Base-by-base conservation (phyloP, 78 protist genomes). In the Anaeramoeba flamelloides region DNA sequence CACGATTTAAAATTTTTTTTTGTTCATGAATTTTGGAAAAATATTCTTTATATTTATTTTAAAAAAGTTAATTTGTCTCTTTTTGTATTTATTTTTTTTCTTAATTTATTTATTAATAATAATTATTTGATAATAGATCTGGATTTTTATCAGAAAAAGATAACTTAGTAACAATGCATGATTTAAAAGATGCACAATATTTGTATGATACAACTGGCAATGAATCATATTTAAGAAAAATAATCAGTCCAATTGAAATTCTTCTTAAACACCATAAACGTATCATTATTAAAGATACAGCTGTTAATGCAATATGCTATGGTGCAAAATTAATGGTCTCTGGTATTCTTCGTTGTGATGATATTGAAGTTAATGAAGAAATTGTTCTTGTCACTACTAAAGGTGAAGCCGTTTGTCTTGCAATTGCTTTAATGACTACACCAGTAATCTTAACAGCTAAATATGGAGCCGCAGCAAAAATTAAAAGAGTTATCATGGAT, bases 401-500 rank as follows among this genome's bases (percentile, higher is more conserved):
- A 92, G 99, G 99, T 40, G 99, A 98, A 87, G 98, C 99, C 40
- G 88, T 98, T 53, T 95, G 97, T 36, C 79, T 98, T 17, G 99
- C 91, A 77, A 91, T 94, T 53, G 99, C 99, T n/a, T 90, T 87
- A 82, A 96, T 98, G 99, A 89, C 98, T 31, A 88, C 97, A 1
- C 84, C 94, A 1, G 88, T 78, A 64, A 91, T 98, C 92, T 89
- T 93, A 36, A 89, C 94, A 17, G 85, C 91, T 79, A 97, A 91
- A 79, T 97, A 95, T 82, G 99, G 99, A 38, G 91, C 95, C 2
- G 99, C 93, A n/a, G 98, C 99, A 77, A 91, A 93, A 86, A 93
- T 93, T 84, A 98, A 98, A 93, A 93, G 99, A 30, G 99, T 98
- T 38, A 90, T 98, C 86, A 97, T 98, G 99, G 99, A 98, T 82